Percentiles rank a stretch among this genome's conserved stretches.
These are phyloP conservation scores for Plasmodium ovale DNA, from an alignment of 169 alveolate genomes.

Conservation along the genomic window DNA sequence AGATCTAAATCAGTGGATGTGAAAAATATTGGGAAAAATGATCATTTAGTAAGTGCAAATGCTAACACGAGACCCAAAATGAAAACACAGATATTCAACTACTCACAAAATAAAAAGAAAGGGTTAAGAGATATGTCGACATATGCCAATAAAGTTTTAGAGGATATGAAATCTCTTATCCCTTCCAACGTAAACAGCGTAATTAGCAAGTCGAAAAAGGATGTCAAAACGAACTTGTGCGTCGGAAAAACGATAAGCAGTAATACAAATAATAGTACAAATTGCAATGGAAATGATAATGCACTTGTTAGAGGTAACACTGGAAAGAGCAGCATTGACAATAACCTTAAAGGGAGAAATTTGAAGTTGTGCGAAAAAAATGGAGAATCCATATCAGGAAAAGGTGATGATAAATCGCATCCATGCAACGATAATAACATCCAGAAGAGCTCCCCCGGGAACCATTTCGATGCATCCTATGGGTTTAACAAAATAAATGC, in stretches of 20 bases:
- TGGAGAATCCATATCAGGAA: not conserved
- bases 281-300: not conserved
- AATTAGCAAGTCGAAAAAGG: not conserved
- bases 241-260: not conserved
- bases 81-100: slow-evolving; percentile 62
- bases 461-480: not conserved
- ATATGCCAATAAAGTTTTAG: slow-evolving; percentile 65
- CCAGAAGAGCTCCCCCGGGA: not conserved
- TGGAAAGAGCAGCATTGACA: not conserved
- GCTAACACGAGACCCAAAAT: not conserved
- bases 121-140: slow-evolving; percentile 77
- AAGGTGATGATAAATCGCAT: not conserved
- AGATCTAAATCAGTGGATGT: slow-evolving; percentile 58
- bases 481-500: not conserved
- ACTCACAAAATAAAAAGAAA: slow-evolving; percentile 42
- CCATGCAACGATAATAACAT: not conserved
- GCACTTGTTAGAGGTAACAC: not conserved
- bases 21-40: slow-evolving; percentile 8
- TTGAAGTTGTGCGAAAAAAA: not conserved
- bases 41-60: not conserved
- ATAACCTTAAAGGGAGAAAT: not conserved
- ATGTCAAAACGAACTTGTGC: not conserved
- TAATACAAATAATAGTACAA: not conserved
- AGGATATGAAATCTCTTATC: slow-evolving; percentile 70
- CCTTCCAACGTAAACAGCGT: slow-evolving; percentile 33